phyloP scores from a whole-genome alignment of 192 early-diverging fungal species.

The Podila minutissima region DNA sequence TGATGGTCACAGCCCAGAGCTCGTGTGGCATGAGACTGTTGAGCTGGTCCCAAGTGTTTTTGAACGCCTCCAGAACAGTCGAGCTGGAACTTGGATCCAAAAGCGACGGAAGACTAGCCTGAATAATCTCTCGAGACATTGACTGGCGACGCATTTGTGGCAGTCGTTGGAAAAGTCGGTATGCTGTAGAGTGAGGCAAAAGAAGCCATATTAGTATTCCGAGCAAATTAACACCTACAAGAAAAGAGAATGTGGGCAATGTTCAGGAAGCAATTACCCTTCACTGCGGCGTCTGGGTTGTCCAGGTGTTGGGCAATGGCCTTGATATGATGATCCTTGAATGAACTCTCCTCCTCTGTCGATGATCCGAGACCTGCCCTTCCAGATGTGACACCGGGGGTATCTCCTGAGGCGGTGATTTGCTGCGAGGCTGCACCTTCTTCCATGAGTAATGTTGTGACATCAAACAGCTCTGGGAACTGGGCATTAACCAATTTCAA shows the following conservation, averaged over 20 bases:
- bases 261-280: conserved; percentile 17
- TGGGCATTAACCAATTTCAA: conserved; percentile 45
- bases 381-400: not conserved
- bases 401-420: not conserved
- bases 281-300: conserved; percentile 29
- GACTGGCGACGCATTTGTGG: conserved; percentile 21
- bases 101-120: conserved; percentile 30
- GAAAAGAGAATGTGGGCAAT: not conserved
- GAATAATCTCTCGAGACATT: conserved; percentile 12
- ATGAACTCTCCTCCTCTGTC: not conserved
- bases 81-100: conserved; percentile 26
- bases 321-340: conserved; percentile 15
- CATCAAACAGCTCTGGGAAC: conserved; percentile 49
- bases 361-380: not conserved
- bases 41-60: conserved; percentile 49
- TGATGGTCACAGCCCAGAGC: conserved; percentile 40
- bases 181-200: conserved; percentile 8
- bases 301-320: conserved; percentile 17
- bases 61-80: conserved; percentile 39
- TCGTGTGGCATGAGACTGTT: conserved; percentile 49
- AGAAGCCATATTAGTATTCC: not conserved
- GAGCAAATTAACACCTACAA: not conserved
- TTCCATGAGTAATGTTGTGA: conserved; percentile 40
- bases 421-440: conserved; percentile 11
- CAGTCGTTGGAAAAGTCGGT: conserved; percentile 34